Evolutionary conservation across 129 eudicot genomes (phyloP), one percentile per base, ranked within the genome.

Genomic region (Tanacetum coccineum): DNA sequence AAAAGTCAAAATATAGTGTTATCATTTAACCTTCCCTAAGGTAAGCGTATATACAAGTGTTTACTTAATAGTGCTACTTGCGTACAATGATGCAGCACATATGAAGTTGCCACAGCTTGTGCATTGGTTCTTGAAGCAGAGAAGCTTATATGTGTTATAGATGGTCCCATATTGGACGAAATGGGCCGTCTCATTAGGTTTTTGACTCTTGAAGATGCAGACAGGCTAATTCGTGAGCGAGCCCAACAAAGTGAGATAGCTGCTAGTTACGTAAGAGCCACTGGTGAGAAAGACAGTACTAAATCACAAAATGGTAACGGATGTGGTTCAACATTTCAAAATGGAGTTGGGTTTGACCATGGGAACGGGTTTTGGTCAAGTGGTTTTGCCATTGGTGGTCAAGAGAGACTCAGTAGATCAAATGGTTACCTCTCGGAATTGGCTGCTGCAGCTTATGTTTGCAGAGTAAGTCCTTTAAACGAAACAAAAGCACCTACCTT

Each of bases 101-200:
- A 90, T 67, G 95, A 90, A 79, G 97, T 90, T 64, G 97, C 97
- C 48, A 90, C 97, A 53, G 97, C 97, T 57, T 90, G 97, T 70
- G 95, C 95, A 10, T 47, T 90, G 80, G 89, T 95, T 71, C 88
- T 90, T 68, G 87, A 80, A 57, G 97, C 97, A 25, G 97, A 90
- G 78, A 87, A 90, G 63, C 91, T 90, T 73, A 84, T 90, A 61
- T 87, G 95, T 71, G 64, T 90, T 36, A 87, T 90, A 64, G 85
- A 87, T 57, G 97, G 95, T 4, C 95, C 97, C 45, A 66, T 66
- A 48, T 66, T 82, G 51, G 88, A 87, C 69, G 91, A 84, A 49
- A 55, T 28, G 57, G 88, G 91, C 12, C 84, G 79, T 46, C 86
- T 87, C 68, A 84, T 87, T 52, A 83, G 84, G 50, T 84, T 81